These are phyloP conservation scores for Rhypophila decipiens DNA, from an alignment of 495 filamentous ascomycete genomes.

Conservation along the genomic window DNA sequence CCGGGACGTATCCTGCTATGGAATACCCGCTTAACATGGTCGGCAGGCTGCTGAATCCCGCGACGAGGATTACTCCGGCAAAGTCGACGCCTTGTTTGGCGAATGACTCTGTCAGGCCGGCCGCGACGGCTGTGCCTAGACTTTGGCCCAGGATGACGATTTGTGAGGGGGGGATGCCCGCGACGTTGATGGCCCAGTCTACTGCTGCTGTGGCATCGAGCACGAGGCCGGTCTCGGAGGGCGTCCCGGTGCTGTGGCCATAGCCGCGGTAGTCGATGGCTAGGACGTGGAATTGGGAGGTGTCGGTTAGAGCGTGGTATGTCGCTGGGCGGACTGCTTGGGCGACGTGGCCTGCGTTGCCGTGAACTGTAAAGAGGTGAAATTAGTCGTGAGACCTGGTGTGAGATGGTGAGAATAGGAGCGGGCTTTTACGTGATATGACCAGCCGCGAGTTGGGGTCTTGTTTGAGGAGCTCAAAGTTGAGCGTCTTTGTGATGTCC, in stretches of 20 bases:
- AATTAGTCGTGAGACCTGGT: background rate
- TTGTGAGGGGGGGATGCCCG: slow-evolving; percentile 56
- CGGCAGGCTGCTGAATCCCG: slow-evolving; percentile 70
- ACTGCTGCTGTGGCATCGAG: slow-evolving; percentile 68
- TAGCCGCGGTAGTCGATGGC: slow-evolving; percentile 88
- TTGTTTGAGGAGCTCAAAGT: slow-evolving; percentile 55
- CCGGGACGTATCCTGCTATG: slow-evolving; percentile 67
- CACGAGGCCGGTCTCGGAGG: slow-evolving; percentile 77
- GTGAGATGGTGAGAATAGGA: background rate
- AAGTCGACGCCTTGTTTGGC: slow-evolving; percentile 44
- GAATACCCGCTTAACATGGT: slow-evolving; percentile 58
- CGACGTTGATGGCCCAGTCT: slow-evolving; percentile 61
- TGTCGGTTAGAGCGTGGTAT: slow-evolving; percentile 57
- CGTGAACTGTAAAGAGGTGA: slow-evolving; percentile 29
- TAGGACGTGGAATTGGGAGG: slow-evolving; percentile 52
- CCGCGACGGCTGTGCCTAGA: slow-evolving; percentile 78
- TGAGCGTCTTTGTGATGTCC: slow-evolving; percentile 48
- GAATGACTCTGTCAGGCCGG: slow-evolving; percentile 65
- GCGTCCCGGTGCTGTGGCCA: slow-evolving; percentile 70
- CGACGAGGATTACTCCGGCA: slow-evolving; percentile 68
- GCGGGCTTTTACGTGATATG: slow-evolving; percentile 42
- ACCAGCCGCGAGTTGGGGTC: slow-evolving; percentile 56
- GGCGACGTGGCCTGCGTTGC: slow-evolving; percentile 59
- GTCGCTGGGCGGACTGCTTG: slow-evolving; percentile 55
- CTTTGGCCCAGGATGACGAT: slow-evolving; percentile 85